Conservation (phyloP, 2,329 filamentous ascomycete species). For the Apiospora saccharicola region DNA sequence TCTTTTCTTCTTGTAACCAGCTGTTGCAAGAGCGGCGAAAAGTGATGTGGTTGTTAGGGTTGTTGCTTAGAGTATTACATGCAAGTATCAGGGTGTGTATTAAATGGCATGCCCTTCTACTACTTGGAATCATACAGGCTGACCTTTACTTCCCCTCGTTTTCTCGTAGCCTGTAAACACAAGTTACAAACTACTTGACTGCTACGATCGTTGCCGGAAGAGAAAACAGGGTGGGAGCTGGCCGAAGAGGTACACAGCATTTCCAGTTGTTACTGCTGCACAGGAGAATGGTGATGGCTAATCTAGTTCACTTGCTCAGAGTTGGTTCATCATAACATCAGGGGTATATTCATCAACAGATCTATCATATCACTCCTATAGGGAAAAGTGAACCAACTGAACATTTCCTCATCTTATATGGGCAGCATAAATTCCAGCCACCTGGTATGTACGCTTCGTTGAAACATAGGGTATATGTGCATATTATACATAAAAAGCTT, state of each 20-base stretch:
- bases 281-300: not conserved
- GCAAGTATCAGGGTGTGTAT: too few relatives aligned
- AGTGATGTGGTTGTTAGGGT: conserved; percentile 26
- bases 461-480: not conserved
- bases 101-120: not conserved
- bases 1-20: not conserved
- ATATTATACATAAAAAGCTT: not conserved
- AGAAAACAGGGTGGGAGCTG: not conserved
- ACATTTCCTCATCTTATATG: not conserved
- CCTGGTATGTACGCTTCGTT: not conserved
- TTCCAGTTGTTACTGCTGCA: not conserved
- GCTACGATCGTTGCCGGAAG: not conserved
- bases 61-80: conserved; percentile 10
- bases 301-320: not conserved
- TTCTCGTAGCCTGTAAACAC: too few relatives aligned
- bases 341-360: not conserved
- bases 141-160: too few relatives aligned
- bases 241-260: not conserved
- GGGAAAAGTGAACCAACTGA: not conserved
- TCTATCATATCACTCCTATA: not conserved
- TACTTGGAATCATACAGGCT: not conserved
- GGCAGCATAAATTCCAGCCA: not conserved
- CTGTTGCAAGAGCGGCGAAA: conserved; percentile 20
- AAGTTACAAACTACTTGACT: too few relatives aligned
- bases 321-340: not conserved